phyloP scores from a whole-genome alignment of 2,329 filamentous ascomycete species.

The Claviceps sp. region DNA sequence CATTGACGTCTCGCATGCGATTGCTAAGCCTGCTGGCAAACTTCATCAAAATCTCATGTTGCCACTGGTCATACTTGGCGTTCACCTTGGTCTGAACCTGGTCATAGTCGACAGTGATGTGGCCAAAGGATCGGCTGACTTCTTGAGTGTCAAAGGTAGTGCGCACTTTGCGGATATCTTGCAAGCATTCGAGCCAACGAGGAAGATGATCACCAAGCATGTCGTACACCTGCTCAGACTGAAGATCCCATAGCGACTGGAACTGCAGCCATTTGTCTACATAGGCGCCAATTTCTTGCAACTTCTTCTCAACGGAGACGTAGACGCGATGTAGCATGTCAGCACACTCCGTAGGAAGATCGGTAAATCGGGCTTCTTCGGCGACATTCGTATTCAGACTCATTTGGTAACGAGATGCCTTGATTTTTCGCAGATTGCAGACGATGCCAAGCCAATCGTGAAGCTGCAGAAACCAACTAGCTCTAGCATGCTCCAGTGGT shows the following conservation, averaged over 20 bases:
- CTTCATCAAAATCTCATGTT: constrained; percentile 89
- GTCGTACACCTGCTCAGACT: constrained; percentile 90
- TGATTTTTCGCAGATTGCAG: constrained; percentile 86
- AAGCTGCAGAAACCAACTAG: constrained; percentile 85
- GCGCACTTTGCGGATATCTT: constrained; percentile 90
- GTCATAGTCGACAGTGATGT: constrained; percentile 92
- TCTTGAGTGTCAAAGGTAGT: constrained; percentile 97
- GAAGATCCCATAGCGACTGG: constrained; percentile 95
- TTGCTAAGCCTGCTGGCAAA: constrained; percentile 81
- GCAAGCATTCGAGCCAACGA: constrained; percentile 87
- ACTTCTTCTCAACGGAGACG: constrained; percentile 66
- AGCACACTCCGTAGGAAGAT: constrained; percentile 74
- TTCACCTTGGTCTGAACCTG: constrained; percentile 98
- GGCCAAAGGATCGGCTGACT: constrained; percentile 82
- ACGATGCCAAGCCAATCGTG: constrained; percentile 89
- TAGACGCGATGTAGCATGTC: constrained; percentile 70
- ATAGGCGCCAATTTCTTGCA: constrained; percentile 67
- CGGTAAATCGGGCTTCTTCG: constrained; percentile 61
- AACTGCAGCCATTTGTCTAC: constrained; percentile 98
- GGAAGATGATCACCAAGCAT: constrained; percentile 81
- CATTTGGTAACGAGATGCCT: constrained; percentile 91
- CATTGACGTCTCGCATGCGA: constrained; percentile 83
- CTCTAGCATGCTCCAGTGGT: constrained; percentile 78
- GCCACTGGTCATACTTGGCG: constrained; percentile 98
- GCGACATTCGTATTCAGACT: constrained; percentile 55